Evolutionary conservation across 139 green algal species (phyloP), one percentile per base, ranked within the genome.

Genomic region (Chlamydomonas incerta): DNA sequence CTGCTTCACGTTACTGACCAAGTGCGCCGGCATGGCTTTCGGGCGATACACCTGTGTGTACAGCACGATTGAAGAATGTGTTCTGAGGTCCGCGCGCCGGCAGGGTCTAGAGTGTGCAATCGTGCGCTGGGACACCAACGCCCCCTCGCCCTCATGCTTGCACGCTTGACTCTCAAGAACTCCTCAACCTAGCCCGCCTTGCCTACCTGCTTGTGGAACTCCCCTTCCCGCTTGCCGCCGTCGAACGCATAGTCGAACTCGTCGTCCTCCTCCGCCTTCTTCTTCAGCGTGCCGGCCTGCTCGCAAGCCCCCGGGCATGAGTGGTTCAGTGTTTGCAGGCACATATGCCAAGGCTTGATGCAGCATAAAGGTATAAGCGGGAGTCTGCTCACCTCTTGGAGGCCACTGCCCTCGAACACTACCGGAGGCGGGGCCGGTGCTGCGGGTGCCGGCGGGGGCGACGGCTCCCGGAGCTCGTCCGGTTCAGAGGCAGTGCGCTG

Each of bases 191-290:
- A 8, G 8, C 41, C 41, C 8, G 5, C 6, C 41, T 20, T 21
- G 18, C 55, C 0, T 24, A 83, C 87, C 87, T 90, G 72, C 55
- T 90, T 90, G 69, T 90, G 87, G 34, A 85, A 85, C 1, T 50
- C 74, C 10, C 82, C 87, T 67, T 90, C 87, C 1, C 87, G 73
- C 52, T 68, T 50, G 1, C 87, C 87, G 6, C 87, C 87, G 8
- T 90, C 80, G 31, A 90, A 87, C 0, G 81, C 87, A 37, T 90
- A 90, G 41, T 46, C 63, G 34, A 90, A 90, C 67, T 90, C 87
- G 33, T 90, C 87, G 60, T 90, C 86, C 5, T 73, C 37, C 0
- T 68, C 72, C 24, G 46, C 55, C 17, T 33, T 34, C 69, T 67
- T 75, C 33, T 69, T 58, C 1, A 85, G 79, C 15, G 69, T 87